Evolutionary conservation across 2,329 filamentous ascomycete species (phyloP).

Genomic region (Magnaporthiopsis rhizophila): DNA sequence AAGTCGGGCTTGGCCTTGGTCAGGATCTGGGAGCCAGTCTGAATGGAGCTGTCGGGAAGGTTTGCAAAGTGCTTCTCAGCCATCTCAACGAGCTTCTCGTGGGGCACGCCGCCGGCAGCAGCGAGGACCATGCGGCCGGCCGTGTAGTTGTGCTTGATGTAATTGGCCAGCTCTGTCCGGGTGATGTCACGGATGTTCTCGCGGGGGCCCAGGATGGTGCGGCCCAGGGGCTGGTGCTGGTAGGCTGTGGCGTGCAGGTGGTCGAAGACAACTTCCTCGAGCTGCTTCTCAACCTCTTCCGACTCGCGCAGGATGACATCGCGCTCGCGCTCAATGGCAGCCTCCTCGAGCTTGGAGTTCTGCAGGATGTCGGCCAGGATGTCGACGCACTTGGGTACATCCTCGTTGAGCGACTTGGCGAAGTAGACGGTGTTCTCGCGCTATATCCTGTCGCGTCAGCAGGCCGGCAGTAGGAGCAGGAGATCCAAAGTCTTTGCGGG

Average conservation of each 20-base stretch:
- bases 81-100: constrained; percentile 88
- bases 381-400: constrained; percentile 93
- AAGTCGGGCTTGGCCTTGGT: constrained; percentile 91
- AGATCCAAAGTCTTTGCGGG: neutral
- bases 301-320: constrained; percentile 98
- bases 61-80: constrained; percentile 91
- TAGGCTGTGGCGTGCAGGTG: constrained; percentile 97
- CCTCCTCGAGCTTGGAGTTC: constrained; percentile 94
- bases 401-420: constrained; percentile 97
- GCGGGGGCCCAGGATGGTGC: constrained; percentile 94
- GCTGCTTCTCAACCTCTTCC: constrained; percentile 99
- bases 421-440: constrained; percentile 99
- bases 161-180: constrained; percentile 81
- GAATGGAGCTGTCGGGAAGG: constrained; percentile 67
- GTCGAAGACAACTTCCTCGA: constrained; percentile 99
- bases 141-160: constrained; percentile 99
- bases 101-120: constrained; percentile 86
- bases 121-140: constrained; percentile 99
- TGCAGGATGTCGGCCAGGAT: constrained; percentile 99
- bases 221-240: constrained; percentile 91
- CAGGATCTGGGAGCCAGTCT: constrained; percentile 65
- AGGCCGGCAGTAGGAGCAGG: neutral
- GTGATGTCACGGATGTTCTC: constrained; percentile 98
- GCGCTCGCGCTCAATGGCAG: constrained; percentile 92
- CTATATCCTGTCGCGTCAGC: constrained; percentile 32